These are phyloP conservation scores for Venturia pyrina DNA, from an alignment of 2,329 filamentous ascomycete species.

Conservation along the genomic window DNA sequence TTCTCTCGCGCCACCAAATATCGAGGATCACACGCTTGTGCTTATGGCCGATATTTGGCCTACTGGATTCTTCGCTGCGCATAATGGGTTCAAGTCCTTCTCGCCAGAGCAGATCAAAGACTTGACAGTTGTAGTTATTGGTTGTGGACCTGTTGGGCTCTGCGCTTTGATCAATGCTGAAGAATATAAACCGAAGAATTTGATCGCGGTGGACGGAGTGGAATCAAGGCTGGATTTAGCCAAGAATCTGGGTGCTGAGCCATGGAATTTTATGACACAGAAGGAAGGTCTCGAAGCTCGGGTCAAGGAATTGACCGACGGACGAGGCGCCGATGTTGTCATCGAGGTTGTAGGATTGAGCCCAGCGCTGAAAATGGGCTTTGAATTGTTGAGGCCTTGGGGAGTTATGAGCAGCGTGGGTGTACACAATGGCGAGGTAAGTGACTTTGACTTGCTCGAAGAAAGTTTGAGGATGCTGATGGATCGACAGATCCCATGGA, in stretches of 20 bases:
- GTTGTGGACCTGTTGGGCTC: conserved; percentile 70
- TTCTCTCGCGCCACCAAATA: conserved; percentile 64
- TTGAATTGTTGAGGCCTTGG: conserved; percentile 40
- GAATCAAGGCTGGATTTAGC: conserved; percentile 66
- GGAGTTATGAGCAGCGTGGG: conserved; percentile 38
- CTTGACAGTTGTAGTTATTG: conserved; percentile 67
- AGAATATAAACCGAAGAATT: conserved; percentile 63
- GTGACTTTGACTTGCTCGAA: not conserved
- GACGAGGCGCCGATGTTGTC: conserved; percentile 75
- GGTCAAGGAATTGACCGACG: conserved; percentile 65
- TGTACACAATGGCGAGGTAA: conserved; percentile 35
- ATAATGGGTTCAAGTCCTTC: conserved; percentile 62
- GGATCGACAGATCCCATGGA: conserved; percentile 31
- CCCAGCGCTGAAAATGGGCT: conserved; percentile 37
- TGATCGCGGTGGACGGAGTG: conserved; percentile 73
- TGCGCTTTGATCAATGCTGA: conserved; percentile 71
- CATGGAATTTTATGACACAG: conserved; percentile 66
- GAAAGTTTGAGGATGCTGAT: not conserved
- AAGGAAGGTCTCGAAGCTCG: conserved; percentile 32
- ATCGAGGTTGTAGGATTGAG: conserved; percentile 46
- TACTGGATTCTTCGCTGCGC: conserved; percentile 69
- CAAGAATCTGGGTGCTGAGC: conserved; percentile 64
- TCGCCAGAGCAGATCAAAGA: conserved; percentile 48
- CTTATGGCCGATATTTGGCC: conserved; percentile 94
- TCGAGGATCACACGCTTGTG: conserved; percentile 65